Evolutionary conservation across 225 moss, liverwort and hornwort genomes (phyloP), one percentile per base, ranked within the genome.

Genomic region (Straminergon stramineum): DNA sequence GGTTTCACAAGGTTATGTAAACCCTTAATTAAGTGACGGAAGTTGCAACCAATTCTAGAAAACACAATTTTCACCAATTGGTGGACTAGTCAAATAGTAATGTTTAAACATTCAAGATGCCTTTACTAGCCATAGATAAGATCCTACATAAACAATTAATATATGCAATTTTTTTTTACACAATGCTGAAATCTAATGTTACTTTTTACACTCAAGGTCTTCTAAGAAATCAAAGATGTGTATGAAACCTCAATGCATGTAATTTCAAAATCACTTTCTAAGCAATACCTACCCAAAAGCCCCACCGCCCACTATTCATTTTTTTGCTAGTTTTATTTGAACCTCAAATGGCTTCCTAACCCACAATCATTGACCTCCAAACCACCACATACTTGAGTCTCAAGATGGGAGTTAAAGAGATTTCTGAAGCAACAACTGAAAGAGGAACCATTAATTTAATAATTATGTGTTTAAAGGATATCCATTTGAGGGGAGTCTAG

Each of bases 221-320:
- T 68, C 3, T 4, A 1, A 68, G 6, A 12, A 68, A 37, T 37
- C 21, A 37, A 11, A 3, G 37, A 37, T 68, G 21, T 37, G 6
- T 17, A 5, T 43, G 1, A 43, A 27, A 17, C 15, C 1, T 41
- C 15, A 5, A 26, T 71, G 3, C 26, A 16, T 0, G 9, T 6
- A 45, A 28, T 17, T 30, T 48, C 30, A 17, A 75, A 75, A 30
- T 30, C 11, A 30, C 11, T 48, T 0, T 45, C 3, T 10, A 45
- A 17, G 7, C 6, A 45, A 30, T 10, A 43, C 3, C 30, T 6
- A 45, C 1, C 17, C 2, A 10, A 43, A 43, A 28, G 73, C 2
- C 1, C 30, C 10, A 45, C 0, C 1, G 0, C 3, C 28, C 1
- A 17, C 4, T 39, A 9, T 0, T 27, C 39, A 27, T 30, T 30